Evolutionary conservation across 2,329 filamentous ascomycete species (phyloP), one percentile per base, ranked within the genome.

Genomic region (Oidium heveae): DNA sequence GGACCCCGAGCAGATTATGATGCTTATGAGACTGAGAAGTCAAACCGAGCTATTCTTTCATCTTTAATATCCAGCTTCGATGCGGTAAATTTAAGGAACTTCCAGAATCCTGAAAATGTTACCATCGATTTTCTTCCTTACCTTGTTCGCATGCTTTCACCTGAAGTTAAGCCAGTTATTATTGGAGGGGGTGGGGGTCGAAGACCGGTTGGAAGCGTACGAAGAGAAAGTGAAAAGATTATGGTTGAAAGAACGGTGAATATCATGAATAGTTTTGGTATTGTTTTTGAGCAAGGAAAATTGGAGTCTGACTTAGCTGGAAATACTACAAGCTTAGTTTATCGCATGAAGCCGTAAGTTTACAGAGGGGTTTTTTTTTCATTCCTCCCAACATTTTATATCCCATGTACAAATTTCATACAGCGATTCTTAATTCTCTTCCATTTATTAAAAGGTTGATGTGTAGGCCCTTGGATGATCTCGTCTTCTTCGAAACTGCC

Each of bases 331-430:
- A 74, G 79, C 60, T 96, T 80, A 74, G 81, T 94, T 9, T 96
- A 94, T 67, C 79, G 91, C 54, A 88, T 98, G 85, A 89, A 96
- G 63, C 91, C 91, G 75, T 88, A 71, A 74, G 82, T 80, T 20
- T 41, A 15, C 18, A 18, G 24, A 28, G 24, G 24, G 24, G 24
- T 3, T 28, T 28, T 28, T 28, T 28, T 28, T 28, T 28, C 24
- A 3, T 28, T 6, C 24, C 24, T 28, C 24, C 6, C 24, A 3
- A 28, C 6, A 3, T 28, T 28, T 28, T 20, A 5, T 22, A 20
- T 2, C 7, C 7, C 37, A 41, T 10, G 9, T 15, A 41, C 37
- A 41, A 41, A 41, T 15, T 28, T 6, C 6, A 28, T 28, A 3
- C 24, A 28, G 6, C 3, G 24, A 28, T 28, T 28, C 24, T 28